Evolutionary conservation across 2,329 filamentous ascomycete species (phyloP).

Genomic region (Talaromyces sp.): DNA sequence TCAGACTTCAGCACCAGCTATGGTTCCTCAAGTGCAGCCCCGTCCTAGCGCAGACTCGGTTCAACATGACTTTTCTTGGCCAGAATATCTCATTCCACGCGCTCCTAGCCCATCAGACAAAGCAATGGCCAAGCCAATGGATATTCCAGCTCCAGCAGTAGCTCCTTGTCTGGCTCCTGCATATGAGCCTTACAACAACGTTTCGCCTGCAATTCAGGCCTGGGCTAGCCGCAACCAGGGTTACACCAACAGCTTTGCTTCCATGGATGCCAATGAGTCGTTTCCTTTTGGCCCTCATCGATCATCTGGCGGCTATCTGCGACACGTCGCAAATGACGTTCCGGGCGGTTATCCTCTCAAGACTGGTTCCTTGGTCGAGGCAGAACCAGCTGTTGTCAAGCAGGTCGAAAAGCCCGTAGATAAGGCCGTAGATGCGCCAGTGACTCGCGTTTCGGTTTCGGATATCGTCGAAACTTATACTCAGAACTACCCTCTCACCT

Average conservation of each 20-base stretch:
- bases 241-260: background rate
- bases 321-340: background rate
- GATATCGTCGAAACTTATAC: conserved; percentile 19
- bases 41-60: background rate
- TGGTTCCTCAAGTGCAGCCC: background rate
- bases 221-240: conserved; percentile 10
- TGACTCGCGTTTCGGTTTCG: conserved; percentile 21
- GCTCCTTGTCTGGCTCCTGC: background rate
- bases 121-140: conserved; percentile 18
- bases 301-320: conserved; percentile 9
- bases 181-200: background rate
- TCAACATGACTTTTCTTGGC: background rate
- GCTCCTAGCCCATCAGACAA: conserved; percentile 20
- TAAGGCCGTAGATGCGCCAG: conserved; percentile 1
- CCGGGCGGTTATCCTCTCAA: background rate
- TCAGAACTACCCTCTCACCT: background rate
- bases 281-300: conserved; percentile 14
- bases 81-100: conserved; percentile 11
- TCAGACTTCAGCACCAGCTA: background rate
- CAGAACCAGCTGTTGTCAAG: background rate
- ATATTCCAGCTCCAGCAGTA: background rate
- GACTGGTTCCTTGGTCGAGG: background rate
- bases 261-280: conserved; percentile 11
- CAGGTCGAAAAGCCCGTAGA: conserved; percentile 1
- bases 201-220: background rate